Percentiles rank a stretch among this genome's conserved stretches.
Evolutionary conservation across 495 filamentous ascomycete species (phyloP).

Genomic region (Xylaria flabelliformis): DNA sequence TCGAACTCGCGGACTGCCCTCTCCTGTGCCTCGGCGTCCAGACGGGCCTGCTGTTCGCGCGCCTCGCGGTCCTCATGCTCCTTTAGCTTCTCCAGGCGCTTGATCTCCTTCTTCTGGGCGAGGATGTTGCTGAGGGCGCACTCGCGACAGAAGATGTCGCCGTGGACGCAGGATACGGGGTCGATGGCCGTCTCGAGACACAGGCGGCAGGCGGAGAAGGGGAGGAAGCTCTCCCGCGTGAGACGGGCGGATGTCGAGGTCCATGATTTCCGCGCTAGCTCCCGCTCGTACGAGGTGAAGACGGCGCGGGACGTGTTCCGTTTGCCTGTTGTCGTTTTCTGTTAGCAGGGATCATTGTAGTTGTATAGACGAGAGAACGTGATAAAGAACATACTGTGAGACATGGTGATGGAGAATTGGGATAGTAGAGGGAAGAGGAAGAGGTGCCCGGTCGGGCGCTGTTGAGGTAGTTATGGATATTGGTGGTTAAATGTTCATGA

Average conservation of each 20-base stretch:
- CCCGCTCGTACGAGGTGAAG: conserved; percentile 93
- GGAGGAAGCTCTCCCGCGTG: conserved; percentile 88
- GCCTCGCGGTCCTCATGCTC: conserved; percentile 63
- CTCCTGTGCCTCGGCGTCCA: conserved; percentile 65
- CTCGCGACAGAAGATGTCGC: conserved; percentile 96
- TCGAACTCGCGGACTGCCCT: conserved; percentile 68
- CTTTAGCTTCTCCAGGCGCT: conserved; percentile 71
- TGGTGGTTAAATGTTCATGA: not conserved
- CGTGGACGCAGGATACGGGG: conserved; percentile 75
- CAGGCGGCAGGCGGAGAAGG: conserved; percentile 88
- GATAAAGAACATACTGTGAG: conserved; percentile 58
- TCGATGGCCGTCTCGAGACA: conserved; percentile 84
- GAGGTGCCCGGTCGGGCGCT: not conserved
- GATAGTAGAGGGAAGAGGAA: not conserved
- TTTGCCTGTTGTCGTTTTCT: conserved; percentile 66
- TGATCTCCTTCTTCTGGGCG: conserved; percentile 91
- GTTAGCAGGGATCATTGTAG: not conserved
- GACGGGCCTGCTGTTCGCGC: conserved; percentile 57
- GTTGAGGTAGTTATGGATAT: not conserved
- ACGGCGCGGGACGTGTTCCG: conserved; percentile 95
- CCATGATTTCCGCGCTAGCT: conserved; percentile 79
- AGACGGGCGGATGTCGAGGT: conserved; percentile 84
- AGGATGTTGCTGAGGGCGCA: conserved; percentile 92
- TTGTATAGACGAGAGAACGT: not conserved
- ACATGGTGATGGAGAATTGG: conserved; percentile 49